phyloP scores from a whole-genome alignment of 805 yeast species.

The Myxozyma lipomycoides region DNA sequence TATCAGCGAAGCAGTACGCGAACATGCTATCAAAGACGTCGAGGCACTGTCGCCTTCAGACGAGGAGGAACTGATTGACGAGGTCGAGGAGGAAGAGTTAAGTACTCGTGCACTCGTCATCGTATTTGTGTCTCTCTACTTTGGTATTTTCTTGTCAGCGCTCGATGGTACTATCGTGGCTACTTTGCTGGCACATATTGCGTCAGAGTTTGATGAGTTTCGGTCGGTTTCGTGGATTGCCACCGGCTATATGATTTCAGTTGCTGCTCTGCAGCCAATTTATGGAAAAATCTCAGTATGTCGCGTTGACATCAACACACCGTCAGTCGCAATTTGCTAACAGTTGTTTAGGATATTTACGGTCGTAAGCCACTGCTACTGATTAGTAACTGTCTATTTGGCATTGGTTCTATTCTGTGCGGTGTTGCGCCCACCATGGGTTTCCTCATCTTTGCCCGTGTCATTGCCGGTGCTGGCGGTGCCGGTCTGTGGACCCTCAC shows the following conservation, averaged over 20 bases:
- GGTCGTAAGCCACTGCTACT: slow-evolving; percentile 43
- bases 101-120: slow-evolving; percentile 2
- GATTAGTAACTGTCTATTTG: slow-evolving; percentile 46
- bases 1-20: not conserved
- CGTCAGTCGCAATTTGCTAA: not conserved
- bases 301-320: not conserved
- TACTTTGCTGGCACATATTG: slow-evolving; percentile 52
- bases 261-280: slow-evolving; percentile 70
- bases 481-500: slow-evolving; percentile 75
- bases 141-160: slow-evolving; percentile 48
- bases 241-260: slow-evolving; percentile 63
- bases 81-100: slow-evolving; percentile 6
- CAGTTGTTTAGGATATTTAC: slow-evolving; percentile 45
- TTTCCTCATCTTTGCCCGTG: slow-evolving; percentile 41
- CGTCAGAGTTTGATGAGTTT: slow-evolving; percentile 55
- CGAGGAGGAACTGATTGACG: slow-evolving; percentile 5
- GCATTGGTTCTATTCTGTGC: slow-evolving; percentile 48
- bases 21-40: not conserved
- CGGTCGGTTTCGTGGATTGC: slow-evolving; percentile 64
- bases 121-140: slow-evolving; percentile 22
- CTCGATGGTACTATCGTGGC: slow-evolving; percentile 52
- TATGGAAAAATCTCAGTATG: slow-evolving; percentile 54
- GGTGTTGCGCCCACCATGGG: slow-evolving; percentile 38
- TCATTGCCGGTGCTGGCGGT: slow-evolving; percentile 84
- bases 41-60: not conserved